Base-by-base conservation (phyloP, 805 yeast genomes). In the Starmerella apis region DNA sequence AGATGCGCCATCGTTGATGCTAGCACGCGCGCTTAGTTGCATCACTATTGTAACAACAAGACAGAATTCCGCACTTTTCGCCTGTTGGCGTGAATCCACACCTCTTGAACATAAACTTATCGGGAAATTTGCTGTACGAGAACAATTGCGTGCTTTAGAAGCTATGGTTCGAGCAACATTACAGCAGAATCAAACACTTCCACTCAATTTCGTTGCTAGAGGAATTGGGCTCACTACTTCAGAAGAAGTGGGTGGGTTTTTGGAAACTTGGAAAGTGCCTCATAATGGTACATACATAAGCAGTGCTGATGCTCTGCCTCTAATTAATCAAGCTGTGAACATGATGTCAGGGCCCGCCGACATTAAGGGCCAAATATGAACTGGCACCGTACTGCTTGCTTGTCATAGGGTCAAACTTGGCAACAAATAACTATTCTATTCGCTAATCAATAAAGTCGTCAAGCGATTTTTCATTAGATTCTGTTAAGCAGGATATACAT, bases 361-460 rank as follows among this genome's bases (percentile, higher is more conserved):
- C 62, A 87, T 90, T 54, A 88, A 88, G 69, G 97, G 97, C 0
- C 96, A 88, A 66, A 72, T 50, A 24, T 38, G 43, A 38, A n/a
- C n/a, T n/a, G n/a, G n/a, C n/a, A n/a, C n/a, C 35, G 35, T n/a
- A 31, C n/a, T 31, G 35, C 18, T n/a, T n/a, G n/a, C n/a, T n/a
- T n/a, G n/a, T n/a, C n/a, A n/a, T n/a, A n/a, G n/a, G n/a, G n/a
- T n/a, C n/a, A n/a, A n/a, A n/a, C n/a, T n/a, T n/a, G 16, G 7
- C 38, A 35, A 14, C 16, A 39, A n/a, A n/a, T n/a, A n/a, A n/a
- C n/a, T n/a, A n/a, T n/a, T n/a, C n/a, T n/a, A n/a, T n/a, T n/a
- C n/a, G n/a, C n/a, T n/a, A n/a, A n/a, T n/a, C n/a, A n/a, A n/a
- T n/a, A n/a, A n/a, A n/a, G n/a, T n/a, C n/a, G n/a, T n/a, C n/a